Evolutionary conservation across 306 rosid species (phyloP).

Genomic region (Chamaecrista fasciculata): DNA sequence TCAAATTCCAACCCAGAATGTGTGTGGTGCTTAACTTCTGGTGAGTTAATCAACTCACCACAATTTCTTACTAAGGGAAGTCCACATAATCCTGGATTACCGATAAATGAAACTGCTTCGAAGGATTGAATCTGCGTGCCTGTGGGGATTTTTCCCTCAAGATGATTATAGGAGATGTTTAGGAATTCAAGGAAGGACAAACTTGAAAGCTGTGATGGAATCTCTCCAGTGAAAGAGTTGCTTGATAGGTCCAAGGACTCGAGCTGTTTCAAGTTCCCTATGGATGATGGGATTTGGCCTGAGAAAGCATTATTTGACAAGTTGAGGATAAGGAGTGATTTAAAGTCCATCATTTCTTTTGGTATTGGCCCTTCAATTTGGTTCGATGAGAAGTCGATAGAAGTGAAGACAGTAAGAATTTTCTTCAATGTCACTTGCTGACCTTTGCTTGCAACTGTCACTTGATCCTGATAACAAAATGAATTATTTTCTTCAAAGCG

Average conservation of each 20-base stretch:
- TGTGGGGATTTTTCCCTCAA: constrained; percentile 19
- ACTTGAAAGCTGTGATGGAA: constrained; percentile 9
- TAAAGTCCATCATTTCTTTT: constrained; percentile 11
- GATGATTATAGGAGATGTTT: constrained; percentile 26
- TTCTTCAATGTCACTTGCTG: not conserved
- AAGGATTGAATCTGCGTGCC: constrained; percentile 16
- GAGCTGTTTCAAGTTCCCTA: not conserved
- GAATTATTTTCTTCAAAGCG: too few relatives aligned
- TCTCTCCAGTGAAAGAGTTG: constrained; percentile 11
- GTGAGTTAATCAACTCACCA: too few relatives aligned
- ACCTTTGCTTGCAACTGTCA: not conserved
- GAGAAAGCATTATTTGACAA: constrained; percentile 27
- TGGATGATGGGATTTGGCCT: constrained; percentile 20
- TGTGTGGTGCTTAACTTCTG: too few relatives aligned
- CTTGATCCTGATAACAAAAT: not conserved
- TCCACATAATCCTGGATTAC: constrained; percentile 4
- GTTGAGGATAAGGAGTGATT: constrained; percentile 15
- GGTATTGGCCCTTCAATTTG: constrained; percentile 20
- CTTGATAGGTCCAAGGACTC: constrained; percentile 33
- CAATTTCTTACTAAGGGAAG: not conserved
- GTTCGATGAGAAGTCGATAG: constrained; percentile 32
- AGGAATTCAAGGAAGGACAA: constrained; percentile 21
- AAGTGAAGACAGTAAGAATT: constrained; percentile 19
- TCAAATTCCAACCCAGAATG: not conserved
- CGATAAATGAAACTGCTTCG: not conserved